phyloP scores from a whole-genome alignment of 139 green algal species.

The Chlorella vulgaris region DNA sequence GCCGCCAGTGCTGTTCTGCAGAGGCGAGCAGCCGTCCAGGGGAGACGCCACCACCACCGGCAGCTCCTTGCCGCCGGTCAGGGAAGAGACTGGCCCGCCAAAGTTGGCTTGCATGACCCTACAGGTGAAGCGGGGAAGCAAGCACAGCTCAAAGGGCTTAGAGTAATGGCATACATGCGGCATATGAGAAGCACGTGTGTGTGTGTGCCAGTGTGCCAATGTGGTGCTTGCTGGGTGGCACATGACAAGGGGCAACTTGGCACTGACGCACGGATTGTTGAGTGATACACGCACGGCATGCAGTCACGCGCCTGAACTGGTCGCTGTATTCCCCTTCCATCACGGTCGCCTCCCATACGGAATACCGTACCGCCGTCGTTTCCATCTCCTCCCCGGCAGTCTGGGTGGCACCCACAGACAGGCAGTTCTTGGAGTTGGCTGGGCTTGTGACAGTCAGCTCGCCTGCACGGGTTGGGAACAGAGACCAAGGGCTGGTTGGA shows the following conservation, averaged over 20 bases:
- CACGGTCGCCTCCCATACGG: slow-evolving; percentile 27
- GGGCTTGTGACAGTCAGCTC: slow-evolving; percentile 35
- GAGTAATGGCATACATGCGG: not conserved
- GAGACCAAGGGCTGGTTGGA: not conserved
- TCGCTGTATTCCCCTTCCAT: not conserved
- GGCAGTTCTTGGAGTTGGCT: slow-evolving; percentile 83
- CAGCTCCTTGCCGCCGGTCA: slow-evolving; percentile 10
- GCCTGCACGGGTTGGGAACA: slow-evolving; percentile 11
- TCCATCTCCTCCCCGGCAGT: slow-evolving; percentile 3
- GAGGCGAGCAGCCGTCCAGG: slow-evolving; percentile 39
- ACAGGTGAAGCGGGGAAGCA: not conserved
- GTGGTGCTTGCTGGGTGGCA: too few species aligned
- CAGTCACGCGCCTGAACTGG: not conserved
- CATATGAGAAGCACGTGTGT: too few species aligned
- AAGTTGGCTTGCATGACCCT: slow-evolving; percentile 43
- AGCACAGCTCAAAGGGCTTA: not conserved
- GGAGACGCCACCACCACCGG: slow-evolving; percentile 35
- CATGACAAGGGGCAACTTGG: too few species aligned
- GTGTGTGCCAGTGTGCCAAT: too few species aligned
- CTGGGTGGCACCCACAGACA: slow-evolving; percentile 80
- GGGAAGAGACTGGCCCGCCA: slow-evolving; percentile 6
- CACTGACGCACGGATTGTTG: too few species aligned
- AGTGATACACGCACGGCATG: too few species aligned
- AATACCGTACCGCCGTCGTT: not conserved
- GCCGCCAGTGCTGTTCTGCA: slow-evolving; percentile 35